Evolutionary conservation across 2,329 filamentous ascomycete genomes (phyloP), one percentile per base, ranked within the genome.

Genomic region (Cadophora gregata): DNA sequence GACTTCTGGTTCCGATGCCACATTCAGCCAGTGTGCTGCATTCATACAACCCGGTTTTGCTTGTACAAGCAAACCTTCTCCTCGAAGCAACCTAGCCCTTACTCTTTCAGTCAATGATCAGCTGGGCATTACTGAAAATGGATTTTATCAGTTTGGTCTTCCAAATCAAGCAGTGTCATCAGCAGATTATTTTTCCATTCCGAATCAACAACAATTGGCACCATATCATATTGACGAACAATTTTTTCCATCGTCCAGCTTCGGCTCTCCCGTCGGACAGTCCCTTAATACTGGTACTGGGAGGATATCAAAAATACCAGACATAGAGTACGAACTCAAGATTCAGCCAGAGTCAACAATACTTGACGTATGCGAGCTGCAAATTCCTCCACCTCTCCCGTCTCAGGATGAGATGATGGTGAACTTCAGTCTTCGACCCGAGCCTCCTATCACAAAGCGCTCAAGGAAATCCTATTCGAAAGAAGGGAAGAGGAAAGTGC

Each of bases 401-500:
- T 2, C 50, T 16, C 50, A 53, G 50, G 36, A 70, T 51, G 55
- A 66, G 27, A 45, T 63, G 19, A 62, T 68, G 29, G 29, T 21
- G 10, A 70, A 64, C 27, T 70, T 70, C 36, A 59, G 64, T 25
- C 60, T 56, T 36, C 62, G 42, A 8, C 31, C 66, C 16, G 45
- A 61, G 9, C 36, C 53, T 24, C 33, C 45, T n/a, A 21, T 27
- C 16, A 53, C 45, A 5, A 70, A 70, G 36, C 68, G 68, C 24
- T 66, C 65, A 24, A 64, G 70, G 64, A 66, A 63, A 21, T 51
- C 64, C 24, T 71, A 70, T 21, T 63, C 60, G 1, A 12, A 47
- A 19, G 59, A 62, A 29, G 68, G 62, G 21, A 68, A 68, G 21
- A 59, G 60, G 19, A 71, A 71, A 50, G 67, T 70, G 1, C 63